phyloP scores from a whole-genome alignment of 371 early-diverging fungal species.

The Mucor saturninus region DNA sequence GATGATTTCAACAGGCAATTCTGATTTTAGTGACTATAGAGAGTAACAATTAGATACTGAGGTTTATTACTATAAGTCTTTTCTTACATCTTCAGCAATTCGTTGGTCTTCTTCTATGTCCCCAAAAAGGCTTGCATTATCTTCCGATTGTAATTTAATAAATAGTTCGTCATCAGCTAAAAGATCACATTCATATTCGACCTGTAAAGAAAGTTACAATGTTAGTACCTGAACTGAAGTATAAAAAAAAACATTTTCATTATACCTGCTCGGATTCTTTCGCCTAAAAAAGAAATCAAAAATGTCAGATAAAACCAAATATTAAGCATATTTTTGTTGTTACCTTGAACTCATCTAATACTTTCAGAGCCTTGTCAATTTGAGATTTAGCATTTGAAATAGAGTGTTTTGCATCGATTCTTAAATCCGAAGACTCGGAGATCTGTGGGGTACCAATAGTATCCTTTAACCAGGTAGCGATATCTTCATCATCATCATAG shows the following conservation, averaged over 20 bases:
- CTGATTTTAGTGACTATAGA: not conserved
- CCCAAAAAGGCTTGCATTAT: constrained; percentile 24
- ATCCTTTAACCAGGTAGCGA: constrained; percentile 25
- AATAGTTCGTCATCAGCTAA: constrained; percentile 34
- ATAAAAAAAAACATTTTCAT: not conserved
- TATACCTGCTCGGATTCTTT: constrained; percentile 14
- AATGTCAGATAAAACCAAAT: not conserved
- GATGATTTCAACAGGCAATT: not conserved
- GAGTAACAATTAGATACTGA: not conserved
- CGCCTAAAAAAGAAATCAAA: constrained; percentile 7
- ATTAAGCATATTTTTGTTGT: not conserved
- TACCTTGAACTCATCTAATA: constrained; percentile 54
- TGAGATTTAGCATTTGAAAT: constrained; percentile 61
- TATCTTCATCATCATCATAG: constrained; percentile 26
- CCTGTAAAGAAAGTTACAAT: constrained; percentile 3
- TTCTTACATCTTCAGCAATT: constrained; percentile 3
- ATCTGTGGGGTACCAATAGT: constrained; percentile 28
- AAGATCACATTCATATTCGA: constrained; percentile 27
- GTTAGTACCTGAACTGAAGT: not conserved
- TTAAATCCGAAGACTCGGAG: constrained; percentile 26
- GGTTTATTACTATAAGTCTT: not conserved
- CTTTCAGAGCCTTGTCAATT: constrained; percentile 52
- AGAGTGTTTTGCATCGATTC: constrained; percentile 46
- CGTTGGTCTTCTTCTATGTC: constrained; percentile 23
- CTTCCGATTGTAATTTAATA: constrained; percentile 27